Evolutionary conservation across 2,329 filamentous ascomycete genomes (phyloP), one percentile per base, ranked within the genome.

Genomic region (Curvularia hawaiiensis): DNA sequence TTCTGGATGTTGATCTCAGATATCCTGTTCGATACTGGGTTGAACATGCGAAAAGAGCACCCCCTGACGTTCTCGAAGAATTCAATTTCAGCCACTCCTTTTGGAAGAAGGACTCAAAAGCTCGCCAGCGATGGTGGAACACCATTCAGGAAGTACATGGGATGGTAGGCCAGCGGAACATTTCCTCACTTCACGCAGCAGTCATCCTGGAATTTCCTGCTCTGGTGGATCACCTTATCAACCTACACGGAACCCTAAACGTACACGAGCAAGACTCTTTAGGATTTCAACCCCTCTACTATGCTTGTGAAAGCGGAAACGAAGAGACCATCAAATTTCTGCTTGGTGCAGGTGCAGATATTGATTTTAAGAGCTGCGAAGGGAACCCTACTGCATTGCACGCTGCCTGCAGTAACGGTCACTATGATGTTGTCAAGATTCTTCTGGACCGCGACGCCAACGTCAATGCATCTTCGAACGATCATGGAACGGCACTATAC

Each of bases 11-110:
- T 16, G 56, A 55, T 30, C 39, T 68, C 18, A 48, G 53, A 40
- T 68, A 68, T 46, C 65, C 66, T 22, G 52, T 65, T 6, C 56
- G 65, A n/a, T 65, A 67, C 47, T 70, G 64, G 65, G 54, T 67
- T 11, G 58, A 67, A 45, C 67, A 68, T 41, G 66, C 66, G 4
- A 68, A 66, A 38, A 50, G 52, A 14, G 63, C 66, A 12, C 58
- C 59, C 3, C 44, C 41, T 5, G 67, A 70, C 56, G 61, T 70
- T 11, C 58, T 70, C 6, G 56, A 63, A 35, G 67, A 70, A 26
- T 61, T 70, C 40, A 43, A 59, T n/a, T 56, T 58, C 7, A 18
- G 26, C 8, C 58, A 63, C 28, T 24, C 59, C 1, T 68, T 69
- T 35, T 69, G 65, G 66, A 40, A 58, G 20, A 55, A 61, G 12